These are phyloP conservation scores for Eurotiales sp. DNA, from an alignment of 2,329 filamentous ascomycete genomes.

Conservation along the genomic window DNA sequence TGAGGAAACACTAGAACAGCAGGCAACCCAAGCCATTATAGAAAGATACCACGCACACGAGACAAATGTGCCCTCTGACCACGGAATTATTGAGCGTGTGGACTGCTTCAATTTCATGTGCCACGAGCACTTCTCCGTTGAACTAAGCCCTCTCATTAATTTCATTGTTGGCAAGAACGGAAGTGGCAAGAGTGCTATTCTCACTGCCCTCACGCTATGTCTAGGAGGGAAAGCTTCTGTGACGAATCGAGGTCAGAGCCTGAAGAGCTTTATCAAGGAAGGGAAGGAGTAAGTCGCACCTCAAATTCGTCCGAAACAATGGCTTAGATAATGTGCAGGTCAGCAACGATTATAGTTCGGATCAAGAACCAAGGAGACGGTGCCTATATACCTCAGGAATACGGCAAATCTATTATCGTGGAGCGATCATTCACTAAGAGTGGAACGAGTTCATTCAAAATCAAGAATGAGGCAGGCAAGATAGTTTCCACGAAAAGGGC, in stretches of 20 bases:
- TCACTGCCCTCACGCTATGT: slow-evolving; percentile 89
- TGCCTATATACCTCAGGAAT: slow-evolving; percentile 77
- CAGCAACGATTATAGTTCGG: slow-evolving; percentile 68
- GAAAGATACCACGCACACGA: slow-evolving; percentile 50
- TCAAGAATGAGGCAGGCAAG: slow-evolving; percentile 69
- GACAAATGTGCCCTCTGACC: slow-evolving; percentile 72
- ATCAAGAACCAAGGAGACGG: slow-evolving; percentile 87
- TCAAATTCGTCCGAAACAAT: slow-evolving; percentile 10
- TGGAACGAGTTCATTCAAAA: slow-evolving; percentile 77
- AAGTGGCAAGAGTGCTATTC: slow-evolving; percentile 92
- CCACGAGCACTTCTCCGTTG: slow-evolving; percentile 73
- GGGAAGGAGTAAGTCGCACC: slow-evolving; percentile 64
- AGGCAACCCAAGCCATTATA: slow-evolving; percentile 62
- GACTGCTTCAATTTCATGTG: slow-evolving; percentile 96
- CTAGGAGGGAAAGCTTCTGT: slow-evolving; percentile 90
- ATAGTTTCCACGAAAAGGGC: slow-evolving; percentile 76
- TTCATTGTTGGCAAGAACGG: slow-evolving; percentile 98
- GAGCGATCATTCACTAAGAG: slow-evolving; percentile 79
- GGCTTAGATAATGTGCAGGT: slow-evolving; percentile 26
- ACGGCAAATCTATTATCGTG: slow-evolving; percentile 81
- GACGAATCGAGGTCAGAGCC: slow-evolving; percentile 84
- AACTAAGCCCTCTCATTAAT: slow-evolving; percentile 91
- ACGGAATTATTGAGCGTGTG: slow-evolving; percentile 83
- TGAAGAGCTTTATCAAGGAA: slow-evolving; percentile 89
- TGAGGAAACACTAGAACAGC: slow-evolving; percentile 49